Evolutionary conservation across 257 asterid species (phyloP).

Genomic region (Euphrasia confusa): DNA sequence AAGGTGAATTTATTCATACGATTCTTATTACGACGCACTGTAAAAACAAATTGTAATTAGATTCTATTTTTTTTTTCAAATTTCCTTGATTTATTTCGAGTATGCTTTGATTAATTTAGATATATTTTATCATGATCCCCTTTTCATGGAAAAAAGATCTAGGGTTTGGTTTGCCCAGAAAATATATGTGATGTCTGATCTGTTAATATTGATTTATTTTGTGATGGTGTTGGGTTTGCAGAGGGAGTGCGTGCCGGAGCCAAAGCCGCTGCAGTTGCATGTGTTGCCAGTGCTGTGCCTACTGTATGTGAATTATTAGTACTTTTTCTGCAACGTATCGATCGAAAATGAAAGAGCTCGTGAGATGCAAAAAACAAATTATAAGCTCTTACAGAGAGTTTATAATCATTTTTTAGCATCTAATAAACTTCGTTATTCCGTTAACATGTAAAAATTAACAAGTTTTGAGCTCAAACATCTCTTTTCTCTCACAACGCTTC

Average conservation of each 20-base stretch:
- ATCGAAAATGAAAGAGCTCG: too few relatives aligned
- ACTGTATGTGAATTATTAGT: constrained; percentile 35
- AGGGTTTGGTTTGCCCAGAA: background rate
- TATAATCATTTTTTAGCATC: too few relatives aligned
- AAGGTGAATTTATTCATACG: constrained; percentile 20
- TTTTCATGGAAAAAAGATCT: background rate
- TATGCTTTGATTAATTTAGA: too few relatives aligned
- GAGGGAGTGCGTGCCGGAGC: constrained; percentile 61
- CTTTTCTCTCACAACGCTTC: too few relatives aligned
- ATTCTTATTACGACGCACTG: background rate
- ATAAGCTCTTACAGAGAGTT: too few relatives aligned
- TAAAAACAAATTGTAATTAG: background rate
- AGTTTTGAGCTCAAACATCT: too few relatives aligned
- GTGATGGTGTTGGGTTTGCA: constrained; percentile 28
- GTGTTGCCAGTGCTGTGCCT: constrained; percentile 61
- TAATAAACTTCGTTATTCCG: too few relatives aligned
- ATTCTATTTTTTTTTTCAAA: background rate
- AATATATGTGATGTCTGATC: background rate
- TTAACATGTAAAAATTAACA: too few relatives aligned
- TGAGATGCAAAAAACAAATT: too few relatives aligned
- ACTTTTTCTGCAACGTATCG: background rate
- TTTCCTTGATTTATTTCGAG: background rate
- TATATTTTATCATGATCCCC: background rate
- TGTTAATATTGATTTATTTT: background rate
- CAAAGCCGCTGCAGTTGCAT: constrained; percentile 65